These are phyloP conservation scores for Stentor coeruleus DNA, from an alignment of 73 alveolate species.

Conservation along the genomic window DNA sequence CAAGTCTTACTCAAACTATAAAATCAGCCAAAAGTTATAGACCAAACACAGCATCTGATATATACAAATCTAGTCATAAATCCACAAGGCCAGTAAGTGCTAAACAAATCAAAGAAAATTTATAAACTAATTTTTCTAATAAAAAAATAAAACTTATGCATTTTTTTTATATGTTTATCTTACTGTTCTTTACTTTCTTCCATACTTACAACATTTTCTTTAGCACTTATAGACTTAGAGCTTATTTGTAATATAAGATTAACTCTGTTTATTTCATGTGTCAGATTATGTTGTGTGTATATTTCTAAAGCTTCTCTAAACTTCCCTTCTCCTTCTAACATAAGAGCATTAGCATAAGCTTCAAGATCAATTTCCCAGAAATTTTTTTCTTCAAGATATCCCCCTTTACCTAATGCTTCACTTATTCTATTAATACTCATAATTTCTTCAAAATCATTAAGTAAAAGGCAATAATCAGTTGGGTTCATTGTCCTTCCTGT, in stretches of 20 bases:
- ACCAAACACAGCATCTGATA: not conserved
- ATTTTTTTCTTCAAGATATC: slow-evolving; percentile 28
- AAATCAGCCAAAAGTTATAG: not conserved
- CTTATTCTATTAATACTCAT: not conserved
- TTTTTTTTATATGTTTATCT: no score
- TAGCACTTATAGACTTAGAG: not conserved
- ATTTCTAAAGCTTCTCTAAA: slow-evolving; percentile 59
- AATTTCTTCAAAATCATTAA: slow-evolving; percentile 27
- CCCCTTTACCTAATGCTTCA: slow-evolving; percentile 26
- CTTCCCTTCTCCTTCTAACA: slow-evolving; percentile 56
- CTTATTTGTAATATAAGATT: slow-evolving; percentile 18
- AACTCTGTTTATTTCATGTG: slow-evolving; percentile 57
- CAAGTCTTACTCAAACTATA: not conserved
- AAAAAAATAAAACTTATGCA: no score
- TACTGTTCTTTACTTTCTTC: not conserved
- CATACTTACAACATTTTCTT: not conserved
- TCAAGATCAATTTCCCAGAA: slow-evolving; percentile 70
- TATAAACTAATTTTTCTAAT: not conserved
- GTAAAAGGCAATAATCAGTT: not conserved
- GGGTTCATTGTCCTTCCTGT: slow-evolving; percentile 15
- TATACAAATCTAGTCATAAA: not conserved
- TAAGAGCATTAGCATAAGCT: slow-evolving; percentile 56
- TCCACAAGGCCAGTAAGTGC: slow-evolving; percentile 5
- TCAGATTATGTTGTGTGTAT: slow-evolving; percentile 47
- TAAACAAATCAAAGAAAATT: not conserved